Percentiles rank a stretch among this genome's conserved stretches.
Conservation (phyloP, 768 basidiomycete species). For the Leccinum variicolor region DNA sequence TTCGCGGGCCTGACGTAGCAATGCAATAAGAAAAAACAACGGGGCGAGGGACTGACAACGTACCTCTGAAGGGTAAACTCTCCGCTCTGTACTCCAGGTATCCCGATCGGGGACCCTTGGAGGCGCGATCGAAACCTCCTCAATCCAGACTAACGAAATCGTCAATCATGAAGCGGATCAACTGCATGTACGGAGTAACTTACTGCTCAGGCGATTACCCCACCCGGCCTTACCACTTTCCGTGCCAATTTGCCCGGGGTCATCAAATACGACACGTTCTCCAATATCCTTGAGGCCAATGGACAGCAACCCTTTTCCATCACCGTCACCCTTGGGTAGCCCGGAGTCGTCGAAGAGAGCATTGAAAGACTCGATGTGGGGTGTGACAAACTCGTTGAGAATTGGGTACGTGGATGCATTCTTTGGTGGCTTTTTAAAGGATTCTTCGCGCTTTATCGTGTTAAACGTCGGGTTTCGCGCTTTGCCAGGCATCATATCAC, state of each 20-base stretch:
- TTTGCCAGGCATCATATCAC: conserved; percentile 47
- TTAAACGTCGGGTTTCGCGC: conserved; percentile 64
- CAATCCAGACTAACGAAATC: conserved; percentile 77
- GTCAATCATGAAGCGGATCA: conserved; percentile 4
- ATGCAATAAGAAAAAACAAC: conserved; percentile 7
- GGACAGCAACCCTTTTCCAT: conserved; percentile 76
- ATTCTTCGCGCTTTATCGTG: conserved; percentile 74
- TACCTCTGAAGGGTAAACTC: conserved; percentile 89
- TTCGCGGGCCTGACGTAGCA: conserved; percentile 72
- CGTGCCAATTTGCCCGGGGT: conserved; percentile 49
- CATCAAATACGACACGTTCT: conserved; percentile 91
- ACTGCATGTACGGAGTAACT: conserved; percentile 32
- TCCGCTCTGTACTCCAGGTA: conserved; percentile 65
- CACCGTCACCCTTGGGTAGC: conserved; percentile 66
- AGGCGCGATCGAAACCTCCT: conserved; percentile 74
- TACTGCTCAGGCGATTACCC: conserved; percentile 86
- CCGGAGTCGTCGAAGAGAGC: conserved; percentile 92
- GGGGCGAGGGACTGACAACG: conserved; percentile 5
- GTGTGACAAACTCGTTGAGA: conserved; percentile 88
- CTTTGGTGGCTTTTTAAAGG: conserved; percentile 73
- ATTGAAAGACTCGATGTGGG: conserved; percentile 96
- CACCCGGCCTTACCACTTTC: conserved; percentile 54
- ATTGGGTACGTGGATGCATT: conserved; percentile 69
- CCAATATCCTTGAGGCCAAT: conserved; percentile 81
- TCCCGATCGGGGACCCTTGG: conserved; percentile 89